Evolutionary conservation across 352 stramenopile species (phyloP), one percentile per base, ranked within the genome.

Genomic region (Thalassiosira pacifica): DNA sequence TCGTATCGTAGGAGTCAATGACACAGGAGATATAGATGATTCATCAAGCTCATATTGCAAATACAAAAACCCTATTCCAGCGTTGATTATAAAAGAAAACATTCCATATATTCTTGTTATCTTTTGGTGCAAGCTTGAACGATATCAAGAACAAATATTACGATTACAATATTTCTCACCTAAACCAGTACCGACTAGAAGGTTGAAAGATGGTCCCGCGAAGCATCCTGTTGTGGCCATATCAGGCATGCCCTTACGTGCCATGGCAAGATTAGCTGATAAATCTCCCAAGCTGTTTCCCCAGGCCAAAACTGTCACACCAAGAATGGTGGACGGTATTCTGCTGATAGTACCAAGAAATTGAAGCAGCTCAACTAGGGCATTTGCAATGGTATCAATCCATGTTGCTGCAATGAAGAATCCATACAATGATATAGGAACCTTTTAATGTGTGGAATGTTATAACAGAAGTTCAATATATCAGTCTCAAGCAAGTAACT

Each of bases 281-380:
- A 97, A 82, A 81, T 97, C 95, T 10, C 93, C 95, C 16, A 95
- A 74, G 0, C 83, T 94, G 79, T 97, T 97, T 9, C 94, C 68
- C 94, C 94, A 97, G 10, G 94, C 94, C 0, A 97, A 82, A 3
- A 97, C 83, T 2, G 94, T 97, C 26, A 97, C 60, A 0, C 94
- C 95, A 0, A 97, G 77, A 40, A 97, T 90, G 0, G 86, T 60
- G 31, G 69, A 32, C 16, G 92, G 91, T 19, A 97, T 93, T 42
- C 86, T 78, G n/a, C 85, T 73, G 6, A 94, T 88, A 1, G 89
- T 85, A 16, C 93, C 94, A 48, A 95, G 76, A 37, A 94, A 90
- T 61, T 93, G 59, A 22, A 93, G 75, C n/a, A 89, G 42, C 8
- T 73, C 42, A 10, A 93, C 88, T 0, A 94, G 79, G 34, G 77